Conservation (phyloP, 495 filamentous ascomycete species). For the Penicillium riverlandense region DNA sequence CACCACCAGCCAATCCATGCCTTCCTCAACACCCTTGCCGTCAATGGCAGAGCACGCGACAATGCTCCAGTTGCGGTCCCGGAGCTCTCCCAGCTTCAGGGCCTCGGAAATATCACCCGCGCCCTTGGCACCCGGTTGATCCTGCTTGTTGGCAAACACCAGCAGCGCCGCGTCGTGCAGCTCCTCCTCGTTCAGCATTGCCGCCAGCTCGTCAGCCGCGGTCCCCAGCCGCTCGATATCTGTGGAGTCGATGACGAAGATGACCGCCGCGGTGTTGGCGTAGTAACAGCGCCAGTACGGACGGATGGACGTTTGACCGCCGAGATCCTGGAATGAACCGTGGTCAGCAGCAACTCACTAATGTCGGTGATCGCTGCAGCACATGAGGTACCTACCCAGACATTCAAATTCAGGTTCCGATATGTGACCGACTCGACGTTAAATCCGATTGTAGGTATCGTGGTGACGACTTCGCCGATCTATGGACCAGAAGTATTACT, state of each 20-base stretch:
- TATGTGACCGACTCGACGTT: conserved; percentile 98
- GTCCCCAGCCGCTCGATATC: conserved; percentile 92
- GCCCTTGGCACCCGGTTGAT: conserved; percentile 94
- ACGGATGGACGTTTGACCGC: conserved; percentile 92
- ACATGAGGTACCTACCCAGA: conserved; percentile 62
- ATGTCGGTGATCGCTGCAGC: conserved; percentile 1
- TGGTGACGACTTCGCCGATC: conserved; percentile 98
- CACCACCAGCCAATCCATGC: conserved; percentile 99
- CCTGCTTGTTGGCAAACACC: conserved; percentile 98
- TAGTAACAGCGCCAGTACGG: conserved; percentile 99
- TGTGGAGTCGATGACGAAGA: conserved; percentile 97
- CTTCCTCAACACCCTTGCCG: conserved; percentile 86
- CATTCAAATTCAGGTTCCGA: conserved; percentile 95
- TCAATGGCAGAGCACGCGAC: conserved; percentile 95
- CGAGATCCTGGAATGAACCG: conserved; percentile 60
- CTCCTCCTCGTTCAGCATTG: conserved; percentile 96
- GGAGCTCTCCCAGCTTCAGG: conserved; percentile 76
- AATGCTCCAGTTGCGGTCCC: conserved; percentile 98
- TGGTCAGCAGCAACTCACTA: not conserved
- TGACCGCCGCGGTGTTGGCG: conserved; percentile 96
- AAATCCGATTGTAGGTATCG: conserved; percentile 98
- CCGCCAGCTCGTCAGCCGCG: conserved; percentile 83
- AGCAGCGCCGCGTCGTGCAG: conserved; percentile 84
- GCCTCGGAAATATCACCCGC: conserved; percentile 95
- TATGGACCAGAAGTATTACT: conserved; percentile 32